phyloP scores from a whole-genome alignment of 495 filamentous ascomycete genomes.

The Melanomma pulvis-pyrius region DNA sequence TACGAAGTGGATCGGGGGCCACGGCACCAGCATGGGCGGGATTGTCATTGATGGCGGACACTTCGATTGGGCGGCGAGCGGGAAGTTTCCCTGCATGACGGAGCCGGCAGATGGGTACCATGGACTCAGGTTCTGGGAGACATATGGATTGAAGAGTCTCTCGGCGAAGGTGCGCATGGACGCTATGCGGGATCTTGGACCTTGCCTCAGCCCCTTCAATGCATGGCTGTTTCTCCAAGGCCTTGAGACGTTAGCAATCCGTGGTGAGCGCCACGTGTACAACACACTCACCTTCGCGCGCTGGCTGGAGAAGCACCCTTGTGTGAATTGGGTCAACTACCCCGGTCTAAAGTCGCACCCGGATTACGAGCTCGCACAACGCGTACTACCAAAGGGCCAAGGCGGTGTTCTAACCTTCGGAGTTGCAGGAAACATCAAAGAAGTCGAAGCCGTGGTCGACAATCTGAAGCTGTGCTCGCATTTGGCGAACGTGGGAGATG shows the following conservation, averaged over 20 bases:
- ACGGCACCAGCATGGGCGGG: conserved; percentile 51
- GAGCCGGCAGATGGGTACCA: conserved; percentile 50
- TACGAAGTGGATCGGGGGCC: conserved; percentile 52
- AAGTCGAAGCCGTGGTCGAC: conserved; percentile 49
- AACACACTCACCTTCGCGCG: conserved; percentile 48
- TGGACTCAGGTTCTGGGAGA: conserved; percentile 51
- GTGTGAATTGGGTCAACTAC: conserved; percentile 49
- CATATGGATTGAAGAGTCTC: conserved; percentile 47
- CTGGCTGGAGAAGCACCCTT: conserved; percentile 47
- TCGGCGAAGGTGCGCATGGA: conserved; percentile 50
- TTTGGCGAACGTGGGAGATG: conserved; percentile 50
- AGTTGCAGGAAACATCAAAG: conserved; percentile 48
- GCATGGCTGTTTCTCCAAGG: conserved; percentile 51
- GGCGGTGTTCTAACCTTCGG: conserved; percentile 50
- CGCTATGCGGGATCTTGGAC: conserved; percentile 49
- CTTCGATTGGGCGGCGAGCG: conserved; percentile 49
- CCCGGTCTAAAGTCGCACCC: conserved; percentile 48
- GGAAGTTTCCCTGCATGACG: conserved; percentile 50
- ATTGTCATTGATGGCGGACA: conserved; percentile 51
- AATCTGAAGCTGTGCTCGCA: conserved; percentile 50
- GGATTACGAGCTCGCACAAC: conserved; percentile 46
- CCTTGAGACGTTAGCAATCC: conserved; percentile 46
- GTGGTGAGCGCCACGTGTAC: conserved; percentile 46
- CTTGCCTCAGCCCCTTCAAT: conserved; percentile 49
- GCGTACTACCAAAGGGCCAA: conserved; percentile 44